Conservation (phyloP, 1,139 yeast genomes). For the Taphrina communis region DNA sequence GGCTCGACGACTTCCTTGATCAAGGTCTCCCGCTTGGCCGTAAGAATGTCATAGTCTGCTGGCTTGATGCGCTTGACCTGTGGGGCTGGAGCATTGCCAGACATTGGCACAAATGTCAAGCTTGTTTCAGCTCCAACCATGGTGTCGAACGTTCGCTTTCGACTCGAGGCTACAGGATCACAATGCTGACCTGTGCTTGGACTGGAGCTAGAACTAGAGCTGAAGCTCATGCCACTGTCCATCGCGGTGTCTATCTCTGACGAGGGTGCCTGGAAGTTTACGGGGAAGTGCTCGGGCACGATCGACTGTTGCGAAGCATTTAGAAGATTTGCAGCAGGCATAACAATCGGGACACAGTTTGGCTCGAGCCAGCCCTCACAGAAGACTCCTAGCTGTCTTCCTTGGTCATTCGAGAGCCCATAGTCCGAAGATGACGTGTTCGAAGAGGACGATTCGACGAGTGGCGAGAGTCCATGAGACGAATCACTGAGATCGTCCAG, state of each 20-base stretch:
- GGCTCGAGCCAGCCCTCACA: no score
- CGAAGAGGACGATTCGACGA: not conserved
- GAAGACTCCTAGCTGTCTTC: no score
- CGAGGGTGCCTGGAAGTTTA: not conserved
- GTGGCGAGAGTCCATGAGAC: not conserved
- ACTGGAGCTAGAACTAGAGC: not conserved
- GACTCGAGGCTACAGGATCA: not conserved
- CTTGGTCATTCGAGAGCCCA: no score
- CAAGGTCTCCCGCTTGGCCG: conserved; percentile 2
- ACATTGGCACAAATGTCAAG: not conserved
- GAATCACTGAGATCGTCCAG: not conserved
- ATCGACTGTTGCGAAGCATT: no score
- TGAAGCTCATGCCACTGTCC: no score
- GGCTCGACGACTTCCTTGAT: conserved; percentile 9
- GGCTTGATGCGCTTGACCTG: not conserved
- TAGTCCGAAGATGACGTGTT: no score
- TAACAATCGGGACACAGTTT: no score
- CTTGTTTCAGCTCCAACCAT: not conserved
- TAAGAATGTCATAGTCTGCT: not conserved
- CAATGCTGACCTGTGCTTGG: not conserved
- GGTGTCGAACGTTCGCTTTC: not conserved
- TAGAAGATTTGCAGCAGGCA: no score
- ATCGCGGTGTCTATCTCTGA: not conserved
- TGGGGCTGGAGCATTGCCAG: not conserved
- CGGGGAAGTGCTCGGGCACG: not conserved